Conservation (phyloP, 164 flowering plant genomes). For the Hamamelis virginiana region DNA sequence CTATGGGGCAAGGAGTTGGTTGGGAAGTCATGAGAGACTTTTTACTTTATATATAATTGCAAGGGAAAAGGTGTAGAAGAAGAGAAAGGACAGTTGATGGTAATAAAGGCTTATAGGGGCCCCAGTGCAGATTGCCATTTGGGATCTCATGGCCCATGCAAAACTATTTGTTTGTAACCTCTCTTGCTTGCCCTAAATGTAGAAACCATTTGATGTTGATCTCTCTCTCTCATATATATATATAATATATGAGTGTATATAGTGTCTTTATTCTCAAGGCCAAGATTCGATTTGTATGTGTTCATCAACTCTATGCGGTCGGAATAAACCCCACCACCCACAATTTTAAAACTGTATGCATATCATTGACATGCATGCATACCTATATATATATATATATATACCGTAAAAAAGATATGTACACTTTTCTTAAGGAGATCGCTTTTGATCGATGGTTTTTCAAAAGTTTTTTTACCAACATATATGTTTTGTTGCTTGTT, state of each 20-base stretch:
- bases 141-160: slow-evolving; percentile 13
- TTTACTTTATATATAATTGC: slow-evolving; percentile 4
- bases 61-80: neutral
- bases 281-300: slow-evolving; percentile 8
- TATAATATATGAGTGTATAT: too few species aligned
- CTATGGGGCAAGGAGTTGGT: neutral
- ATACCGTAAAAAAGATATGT: too few species aligned
- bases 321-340: slow-evolving; percentile 20
- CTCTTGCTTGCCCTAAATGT: slow-evolving; percentile 9
- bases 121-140: slow-evolving; percentile 8
- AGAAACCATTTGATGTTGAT: slow-evolving; percentile 8
- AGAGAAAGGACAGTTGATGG: slow-evolving; percentile 8
- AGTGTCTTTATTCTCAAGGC: too few species aligned
- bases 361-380: too few species aligned
- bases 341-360: neutral
- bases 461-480: too few species aligned
- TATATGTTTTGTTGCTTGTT: too few species aligned
- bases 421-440: too few species aligned
- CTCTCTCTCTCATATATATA: slow-evolving; percentile 3
- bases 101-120: slow-evolving; percentile 1
- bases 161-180: slow-evolving; percentile 8
- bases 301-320: slow-evolving; percentile 11
- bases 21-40: neutral
- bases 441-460: too few species aligned
- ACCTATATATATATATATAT: too few species aligned